Conservation (phyloP, 768 basidiomycete genomes). For the Suillus decipiens region DNA sequence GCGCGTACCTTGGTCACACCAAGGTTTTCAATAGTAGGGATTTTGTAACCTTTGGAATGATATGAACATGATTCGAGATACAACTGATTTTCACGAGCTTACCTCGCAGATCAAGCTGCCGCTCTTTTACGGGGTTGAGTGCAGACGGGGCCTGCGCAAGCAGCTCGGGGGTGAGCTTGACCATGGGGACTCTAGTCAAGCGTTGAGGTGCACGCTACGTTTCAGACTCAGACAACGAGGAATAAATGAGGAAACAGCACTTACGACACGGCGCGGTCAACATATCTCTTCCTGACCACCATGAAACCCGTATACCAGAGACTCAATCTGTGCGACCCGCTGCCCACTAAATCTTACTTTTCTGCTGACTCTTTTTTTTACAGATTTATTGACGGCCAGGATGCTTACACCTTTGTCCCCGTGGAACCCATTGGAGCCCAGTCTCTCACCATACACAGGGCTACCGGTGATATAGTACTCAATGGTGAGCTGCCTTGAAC, state of each 20-base stretch:
- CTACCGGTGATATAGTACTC: conserved; percentile 73
- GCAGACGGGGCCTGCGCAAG: conserved; percentile 78
- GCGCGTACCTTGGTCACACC: conserved; percentile 81
- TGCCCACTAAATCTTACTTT: conserved; percentile 1
- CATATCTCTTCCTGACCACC: conserved; percentile 28
- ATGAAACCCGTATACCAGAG: conserved; percentile 76
- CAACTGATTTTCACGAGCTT: conserved; percentile 25
- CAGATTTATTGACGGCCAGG: conserved; percentile 70
- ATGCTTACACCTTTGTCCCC: conserved; percentile 80
- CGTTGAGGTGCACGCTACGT: conserved; percentile 17
- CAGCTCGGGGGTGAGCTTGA: conserved; percentile 95
- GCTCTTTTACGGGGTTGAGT: conserved; percentile 83
- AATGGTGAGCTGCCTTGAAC: conserved; percentile 49
- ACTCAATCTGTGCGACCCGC: conserved; percentile 58
- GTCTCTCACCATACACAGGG: conserved; percentile 69
- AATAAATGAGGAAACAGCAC: conserved; percentile 21
- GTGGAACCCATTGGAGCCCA: conserved; percentile 59
- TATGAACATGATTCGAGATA: conserved; percentile 17
- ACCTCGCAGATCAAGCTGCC: conserved; percentile 92
- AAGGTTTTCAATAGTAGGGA: conserved; percentile 94
- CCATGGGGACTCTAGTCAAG: conserved; percentile 38
- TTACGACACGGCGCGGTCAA: conserved; percentile 17
- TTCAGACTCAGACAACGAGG: conserved; percentile 40
- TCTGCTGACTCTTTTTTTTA: conserved; percentile 17
- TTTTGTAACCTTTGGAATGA: conserved; percentile 74